A percentile compares a stretch with the other conserved stretches of the same genome.
phyloP scores from a whole-genome alignment of 2,329 filamentous ascomycete genomes.

The Ascochyta pisi region DNA sequence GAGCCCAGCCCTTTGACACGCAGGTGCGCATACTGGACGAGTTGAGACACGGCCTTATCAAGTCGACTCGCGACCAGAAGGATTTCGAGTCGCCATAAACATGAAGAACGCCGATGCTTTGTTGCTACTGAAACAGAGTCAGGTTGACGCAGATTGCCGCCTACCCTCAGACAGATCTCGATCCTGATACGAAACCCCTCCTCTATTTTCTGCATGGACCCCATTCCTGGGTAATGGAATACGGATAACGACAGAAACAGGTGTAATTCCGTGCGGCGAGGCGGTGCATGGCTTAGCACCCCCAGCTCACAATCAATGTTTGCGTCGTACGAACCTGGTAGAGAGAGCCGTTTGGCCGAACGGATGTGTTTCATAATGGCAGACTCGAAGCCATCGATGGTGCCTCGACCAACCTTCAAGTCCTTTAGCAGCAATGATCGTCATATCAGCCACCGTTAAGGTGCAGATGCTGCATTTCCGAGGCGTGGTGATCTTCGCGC shows the following conservation, averaged over 20 bases:
- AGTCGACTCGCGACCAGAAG: not conserved
- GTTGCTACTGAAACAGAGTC: not conserved
- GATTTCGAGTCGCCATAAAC: not conserved
- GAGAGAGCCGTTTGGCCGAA: not conserved
- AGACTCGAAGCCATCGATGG: not conserved
- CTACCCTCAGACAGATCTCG: not conserved
- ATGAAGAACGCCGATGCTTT: not conserved
- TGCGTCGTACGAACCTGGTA: constrained; percentile 7
- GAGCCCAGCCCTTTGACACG: constrained; percentile 6
- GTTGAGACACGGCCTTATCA: not conserved
- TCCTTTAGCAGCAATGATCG: not conserved
- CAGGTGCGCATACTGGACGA: not conserved
- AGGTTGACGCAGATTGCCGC: constrained; percentile 6
- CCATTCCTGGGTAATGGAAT: constrained; percentile 5
- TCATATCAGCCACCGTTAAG: constrained; percentile 6
- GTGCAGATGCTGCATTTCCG: not conserved
- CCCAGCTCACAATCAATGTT: constrained; percentile 4
- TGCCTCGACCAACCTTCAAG: not conserved
- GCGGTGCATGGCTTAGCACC: constrained; percentile 7
- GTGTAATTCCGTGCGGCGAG: constrained; percentile 7
- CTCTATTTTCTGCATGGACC: constrained; percentile 1
- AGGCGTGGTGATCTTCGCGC: constrained; percentile 10
- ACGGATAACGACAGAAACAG: not conserved
- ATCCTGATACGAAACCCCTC: constrained; percentile 2
- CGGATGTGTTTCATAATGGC: constrained; percentile 7